Conservation (phyloP, 202 grass and related monocot genomes). For the Musa balbisiana region DNA sequence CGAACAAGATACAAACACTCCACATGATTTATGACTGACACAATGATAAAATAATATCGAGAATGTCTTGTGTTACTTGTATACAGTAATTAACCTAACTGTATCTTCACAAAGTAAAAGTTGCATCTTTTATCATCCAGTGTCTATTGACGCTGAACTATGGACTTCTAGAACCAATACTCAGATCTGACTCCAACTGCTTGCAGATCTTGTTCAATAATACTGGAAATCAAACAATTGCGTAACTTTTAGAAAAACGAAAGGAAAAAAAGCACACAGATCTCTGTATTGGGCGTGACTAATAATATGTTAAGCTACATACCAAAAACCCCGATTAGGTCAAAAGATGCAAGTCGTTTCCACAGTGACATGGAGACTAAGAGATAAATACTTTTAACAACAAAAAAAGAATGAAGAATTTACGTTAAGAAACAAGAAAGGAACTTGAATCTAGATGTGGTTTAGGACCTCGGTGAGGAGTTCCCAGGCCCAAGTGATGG, state of each 20-base stretch:
- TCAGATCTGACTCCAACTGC: neutral
- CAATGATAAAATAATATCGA: neutral
- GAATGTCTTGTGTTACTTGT: neutral
- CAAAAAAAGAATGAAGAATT: no score
- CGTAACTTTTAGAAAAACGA: neutral
- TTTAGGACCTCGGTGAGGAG: constrained; percentile 60
- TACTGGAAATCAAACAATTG: neutral
- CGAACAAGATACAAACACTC: neutral
- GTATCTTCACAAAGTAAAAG: neutral
- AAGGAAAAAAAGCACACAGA: no score
- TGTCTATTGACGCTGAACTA: neutral
- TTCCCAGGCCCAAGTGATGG: constrained; percentile 90
- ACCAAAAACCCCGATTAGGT: neutral
- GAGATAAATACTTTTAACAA: neutral
- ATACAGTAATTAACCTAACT: neutral
- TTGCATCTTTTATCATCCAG: neutral
- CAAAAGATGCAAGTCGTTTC: no score
- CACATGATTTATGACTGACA: neutral
- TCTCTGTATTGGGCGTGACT: no score
- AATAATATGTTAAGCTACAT: no score
- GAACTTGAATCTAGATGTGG: neutral
- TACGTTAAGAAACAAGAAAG: neutral
- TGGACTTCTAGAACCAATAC: neutral
- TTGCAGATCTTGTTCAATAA: neutral
- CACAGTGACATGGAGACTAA: neutral